phyloP scores from a whole-genome alignment of 2,329 filamentous ascomycete genomes.

The Fusarium bactridioides region DNA sequence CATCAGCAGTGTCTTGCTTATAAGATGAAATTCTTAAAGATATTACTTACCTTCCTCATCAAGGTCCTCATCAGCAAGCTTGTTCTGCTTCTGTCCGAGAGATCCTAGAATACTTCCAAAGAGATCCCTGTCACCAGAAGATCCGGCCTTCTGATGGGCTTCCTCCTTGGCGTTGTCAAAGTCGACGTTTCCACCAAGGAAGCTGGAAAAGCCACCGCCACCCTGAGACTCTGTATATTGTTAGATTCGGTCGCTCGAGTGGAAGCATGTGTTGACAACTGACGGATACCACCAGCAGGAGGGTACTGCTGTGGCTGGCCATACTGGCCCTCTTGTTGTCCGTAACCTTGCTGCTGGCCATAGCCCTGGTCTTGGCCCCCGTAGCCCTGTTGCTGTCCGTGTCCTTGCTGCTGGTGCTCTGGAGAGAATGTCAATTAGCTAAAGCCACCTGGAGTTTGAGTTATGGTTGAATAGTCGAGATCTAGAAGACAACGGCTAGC shows the following conservation, averaged over 20 bases:
- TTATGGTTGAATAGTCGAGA: neutral
- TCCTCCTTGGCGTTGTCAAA: conserved; percentile 57
- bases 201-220: conserved; percentile 48
- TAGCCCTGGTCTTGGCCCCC: conserved; percentile 15
- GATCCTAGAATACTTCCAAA: conserved; percentile 59
- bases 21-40: too few species aligned
- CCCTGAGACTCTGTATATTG: conserved; percentile 45
- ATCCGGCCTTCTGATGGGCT: conserved; percentile 56
- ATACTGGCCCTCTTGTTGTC: conserved; percentile 21
- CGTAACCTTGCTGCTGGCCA: conserved; percentile 15
- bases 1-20: neutral
- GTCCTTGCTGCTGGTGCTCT: conserved; percentile 23
- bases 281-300: conserved; percentile 39
- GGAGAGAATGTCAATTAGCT: conserved; percentile 1
- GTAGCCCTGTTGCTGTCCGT: conserved; percentile 16
- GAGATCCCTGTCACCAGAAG: conserved; percentile 56
- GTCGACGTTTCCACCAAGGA: conserved; percentile 56
- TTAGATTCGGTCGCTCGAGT: conserved; percentile 1
- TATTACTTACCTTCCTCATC: conserved; percentile 56
- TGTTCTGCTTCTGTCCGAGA: conserved; percentile 59
- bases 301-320: conserved; percentile 35
- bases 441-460: neutral
- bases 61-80: conserved; percentile 57
- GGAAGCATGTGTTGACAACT: conserved; percentile 20
- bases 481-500: neutral